Base-by-base conservation (phyloP, 2,329 filamentous ascomycete species). In the Fusarium sp. region DNA sequence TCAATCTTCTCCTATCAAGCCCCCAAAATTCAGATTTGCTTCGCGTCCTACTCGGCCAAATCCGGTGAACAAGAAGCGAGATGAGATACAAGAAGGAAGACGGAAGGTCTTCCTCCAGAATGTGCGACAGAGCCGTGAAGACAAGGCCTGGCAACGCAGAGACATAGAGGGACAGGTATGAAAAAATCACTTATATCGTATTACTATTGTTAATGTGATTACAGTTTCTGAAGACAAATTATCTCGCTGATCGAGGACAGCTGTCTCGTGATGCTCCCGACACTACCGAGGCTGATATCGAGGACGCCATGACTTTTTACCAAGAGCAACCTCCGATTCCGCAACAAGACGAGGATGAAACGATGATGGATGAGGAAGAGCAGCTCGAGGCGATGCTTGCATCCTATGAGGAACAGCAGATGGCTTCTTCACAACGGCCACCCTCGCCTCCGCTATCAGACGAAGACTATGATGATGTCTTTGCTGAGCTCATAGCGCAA, bases 101-200 rank as follows among this genome's bases (percentile, higher is more conserved):
- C 85, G 93, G 50, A 87, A 88, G 36, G 83, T 92, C 62, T 95
- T 95, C 75, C 82, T 95, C 65, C 89, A 90, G 77, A 92, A 86
- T 56, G 90, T 92, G 22, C 85, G 89, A 65, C 86, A 89, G 75
- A 86, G 88, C 44, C 83, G 86, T 5, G 89, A 92, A 45, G 88
- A 92, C 33, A 86, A 83, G 75, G 82, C 83, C 27, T 92, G 90
- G 86, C 84, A 88, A 74, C 83, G 86, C 56, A 83, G 90, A 71
- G 89, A 90, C 31, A 89, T 90, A 5, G 90, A 92, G 74, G 89
- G 91, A 74, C 81, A 84, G 73, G 83, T 83, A 75, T 68, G 76
- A 62, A 14, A 17, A 14, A 18, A 17, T 8, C 14, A 10, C 15
- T 20, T 17, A 14, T 13, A 9, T 18, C 12, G n/a, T 20, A 41